phyloP scores from a whole-genome alignment of 345 rosid species.

The Carallia brachiata region DNA sequence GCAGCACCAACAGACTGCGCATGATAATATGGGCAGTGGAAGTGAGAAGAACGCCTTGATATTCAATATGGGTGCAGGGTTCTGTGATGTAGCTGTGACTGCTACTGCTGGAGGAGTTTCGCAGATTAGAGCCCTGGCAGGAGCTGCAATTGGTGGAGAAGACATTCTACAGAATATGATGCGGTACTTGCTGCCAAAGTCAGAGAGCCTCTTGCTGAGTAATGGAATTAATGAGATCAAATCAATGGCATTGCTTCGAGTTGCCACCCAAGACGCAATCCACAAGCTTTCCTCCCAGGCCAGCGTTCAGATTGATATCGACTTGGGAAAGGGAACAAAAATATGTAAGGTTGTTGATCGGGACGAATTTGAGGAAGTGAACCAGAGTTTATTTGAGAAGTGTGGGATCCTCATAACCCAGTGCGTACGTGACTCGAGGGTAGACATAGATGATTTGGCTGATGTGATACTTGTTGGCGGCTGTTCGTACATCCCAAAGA shows the following conservation, averaged over 20 bases:
- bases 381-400: conserved; percentile 53
- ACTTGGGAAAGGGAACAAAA: conserved; percentile 57
- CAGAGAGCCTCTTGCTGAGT: conserved; percentile 41
- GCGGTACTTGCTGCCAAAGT: conserved; percentile 47
- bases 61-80: conserved; percentile 91
- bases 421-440: conserved; percentile 70
- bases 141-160: conserved; percentile 75
- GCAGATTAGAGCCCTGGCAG: conserved; percentile 74
- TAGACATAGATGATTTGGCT: conserved; percentile 45
- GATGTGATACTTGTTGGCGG: conserved; percentile 89
- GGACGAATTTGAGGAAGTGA: conserved; percentile 75
- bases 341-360: conserved; percentile 45
- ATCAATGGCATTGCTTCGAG: conserved; percentile 59
- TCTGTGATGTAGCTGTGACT: conserved; percentile 72
- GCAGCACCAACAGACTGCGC: conserved; percentile 65
- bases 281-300: conserved; percentile 53
- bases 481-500: conserved; percentile 62
- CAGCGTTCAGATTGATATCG: conserved; percentile 55
- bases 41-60: conserved; percentile 78
- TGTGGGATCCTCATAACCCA: conserved; percentile 57
- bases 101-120: conserved; percentile 97
- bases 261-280: conserved; percentile 72
- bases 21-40: conserved; percentile 78
- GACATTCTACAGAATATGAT: conserved; percentile 77
- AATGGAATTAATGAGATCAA: conserved; percentile 42